Percentiles rank a stretch among this genome's conserved stretches.
Evolutionary conservation across 1,284 basidiomycete genomes (phyloP).

Genomic region (Golubevia sp.): DNA sequence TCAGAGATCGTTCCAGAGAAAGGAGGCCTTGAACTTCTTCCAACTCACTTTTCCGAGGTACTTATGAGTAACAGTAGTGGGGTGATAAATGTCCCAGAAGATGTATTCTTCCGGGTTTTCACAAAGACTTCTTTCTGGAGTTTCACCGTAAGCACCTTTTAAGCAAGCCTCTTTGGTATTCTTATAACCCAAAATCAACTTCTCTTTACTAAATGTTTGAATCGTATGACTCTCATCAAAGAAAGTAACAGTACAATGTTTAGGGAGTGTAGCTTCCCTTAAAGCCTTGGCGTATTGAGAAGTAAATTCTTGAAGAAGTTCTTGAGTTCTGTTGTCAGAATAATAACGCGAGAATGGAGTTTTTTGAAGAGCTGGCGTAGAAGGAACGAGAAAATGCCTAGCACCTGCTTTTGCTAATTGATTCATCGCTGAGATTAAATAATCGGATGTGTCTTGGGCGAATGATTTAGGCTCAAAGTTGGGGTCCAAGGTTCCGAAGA

Average conservation of each 20-base stretch:
- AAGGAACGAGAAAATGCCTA: slow-evolving; percentile 4
- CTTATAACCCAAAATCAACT: background rate
- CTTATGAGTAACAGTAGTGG: slow-evolving; percentile 5
- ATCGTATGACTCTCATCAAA: background rate
- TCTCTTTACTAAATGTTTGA: background rate
- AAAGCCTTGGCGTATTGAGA: background rate
- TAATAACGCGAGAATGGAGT: background rate
- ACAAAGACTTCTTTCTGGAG: slow-evolving; percentile 8
- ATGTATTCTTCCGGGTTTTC: slow-evolving; percentile 17
- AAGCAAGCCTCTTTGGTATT: slow-evolving; percentile 16
- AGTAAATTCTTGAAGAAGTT: background rate
- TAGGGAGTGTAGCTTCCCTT: slow-evolving; percentile 1
- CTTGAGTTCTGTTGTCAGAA: background rate
- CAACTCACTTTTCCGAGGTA: too few species aligned
- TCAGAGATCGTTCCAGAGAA: too few species aligned
- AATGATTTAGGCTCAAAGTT: background rate
- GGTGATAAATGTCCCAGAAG: slow-evolving; percentile 29
- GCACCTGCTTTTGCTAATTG: slow-evolving; percentile 2
- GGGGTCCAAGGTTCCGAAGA: slow-evolving; percentile 6
- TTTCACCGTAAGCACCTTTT: slow-evolving; percentile 8
- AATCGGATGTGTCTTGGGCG: background rate
- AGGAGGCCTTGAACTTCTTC: too few species aligned
- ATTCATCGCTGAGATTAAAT: background rate
- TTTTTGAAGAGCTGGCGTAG: background rate
- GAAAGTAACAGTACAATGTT: background rate